Percentiles rank a stretch among this genome's conserved stretches.
phyloP scores from a whole-genome alignment of 768 basidiomycete species.

The Hygrophorus russula region DNA sequence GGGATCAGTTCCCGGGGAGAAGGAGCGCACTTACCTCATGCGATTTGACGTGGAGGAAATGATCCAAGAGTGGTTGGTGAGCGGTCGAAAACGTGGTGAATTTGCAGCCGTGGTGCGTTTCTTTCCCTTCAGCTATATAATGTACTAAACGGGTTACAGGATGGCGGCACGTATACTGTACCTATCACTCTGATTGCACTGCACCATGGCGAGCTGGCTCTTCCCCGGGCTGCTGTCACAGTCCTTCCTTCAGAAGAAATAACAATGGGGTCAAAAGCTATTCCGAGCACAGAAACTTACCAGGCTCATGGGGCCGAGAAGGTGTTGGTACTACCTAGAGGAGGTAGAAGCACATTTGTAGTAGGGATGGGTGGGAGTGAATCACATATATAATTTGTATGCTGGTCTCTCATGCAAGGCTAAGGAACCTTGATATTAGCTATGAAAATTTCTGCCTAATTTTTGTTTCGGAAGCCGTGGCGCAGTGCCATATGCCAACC shows the following conservation, averaged over 20 bases:
- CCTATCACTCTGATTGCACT: conserved; percentile 78
- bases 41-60: conserved; percentile 78
- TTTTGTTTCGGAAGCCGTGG: conserved; percentile 1
- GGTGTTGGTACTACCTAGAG: conserved; percentile 72
- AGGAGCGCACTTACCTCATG: conserved; percentile 37
- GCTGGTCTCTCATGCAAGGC: too few relatives aligned
- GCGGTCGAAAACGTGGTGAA: conserved; percentile 79
- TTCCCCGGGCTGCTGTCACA: conserved; percentile 64
- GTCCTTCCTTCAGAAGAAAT: conserved; percentile 43
- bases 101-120: conserved; percentile 57
- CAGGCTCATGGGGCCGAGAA: conserved; percentile 79
- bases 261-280: conserved; percentile 45
- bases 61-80: conserved; percentile 80
- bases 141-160: conserved; percentile 26
- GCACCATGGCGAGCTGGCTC: conserved; percentile 66
- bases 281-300: conserved; percentile 68
- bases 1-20: conserved; percentile 38
- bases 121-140: background rate
- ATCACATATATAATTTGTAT: background rate
- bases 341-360: conserved; percentile 72
- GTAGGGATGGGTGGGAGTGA: conserved; percentile 52
- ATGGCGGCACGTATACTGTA: conserved; percentile 45
- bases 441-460: background rate
- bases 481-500: conserved; percentile 31
- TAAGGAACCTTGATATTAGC: too few relatives aligned